These are phyloP conservation scores for Paulownia fortunei DNA, from an alignment of 257 asterid genomes.

Conservation along the genomic window DNA sequence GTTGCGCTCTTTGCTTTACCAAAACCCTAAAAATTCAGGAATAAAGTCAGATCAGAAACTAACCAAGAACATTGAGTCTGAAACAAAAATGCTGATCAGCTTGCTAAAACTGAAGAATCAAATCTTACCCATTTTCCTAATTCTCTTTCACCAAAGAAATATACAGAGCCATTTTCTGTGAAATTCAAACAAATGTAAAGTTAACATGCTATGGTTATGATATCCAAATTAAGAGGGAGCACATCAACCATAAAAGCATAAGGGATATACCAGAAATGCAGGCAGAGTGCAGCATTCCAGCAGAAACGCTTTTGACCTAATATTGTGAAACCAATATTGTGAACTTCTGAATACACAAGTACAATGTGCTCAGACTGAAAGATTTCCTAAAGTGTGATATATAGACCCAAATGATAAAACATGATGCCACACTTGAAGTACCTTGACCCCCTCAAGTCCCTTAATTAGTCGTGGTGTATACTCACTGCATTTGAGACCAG, in stretches of 20 bases:
- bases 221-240: neutral
- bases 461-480: constrained; percentile 87
- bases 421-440: constrained; percentile 32
- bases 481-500: constrained; percentile 62
- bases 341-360: constrained; percentile 26
- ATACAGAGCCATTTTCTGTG: constrained; percentile 80
- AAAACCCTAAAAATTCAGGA: constrained; percentile 58
- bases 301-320: constrained; percentile 82
- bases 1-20: constrained; percentile 65
- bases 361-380: constrained; percentile 19
- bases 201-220: constrained; percentile 24
- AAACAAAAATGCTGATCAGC: constrained; percentile 12
- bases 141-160: constrained; percentile 83
- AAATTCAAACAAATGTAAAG: constrained; percentile 37
- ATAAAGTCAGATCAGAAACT: constrained; percentile 29
- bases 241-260: constrained; percentile 25
- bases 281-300: constrained; percentile 98
- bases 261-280: constrained; percentile 69
- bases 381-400: constrained; percentile 12
- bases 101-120: constrained; percentile 18
- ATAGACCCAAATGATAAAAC: neutral
- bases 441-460: constrained; percentile 89
- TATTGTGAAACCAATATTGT: constrained; percentile 32
- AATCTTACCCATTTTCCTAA: constrained; percentile 73
- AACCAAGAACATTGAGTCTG: constrained; percentile 1